Base-by-base conservation (phyloP, 768 basidiomycete species). In the Leccinum variicolor region DNA sequence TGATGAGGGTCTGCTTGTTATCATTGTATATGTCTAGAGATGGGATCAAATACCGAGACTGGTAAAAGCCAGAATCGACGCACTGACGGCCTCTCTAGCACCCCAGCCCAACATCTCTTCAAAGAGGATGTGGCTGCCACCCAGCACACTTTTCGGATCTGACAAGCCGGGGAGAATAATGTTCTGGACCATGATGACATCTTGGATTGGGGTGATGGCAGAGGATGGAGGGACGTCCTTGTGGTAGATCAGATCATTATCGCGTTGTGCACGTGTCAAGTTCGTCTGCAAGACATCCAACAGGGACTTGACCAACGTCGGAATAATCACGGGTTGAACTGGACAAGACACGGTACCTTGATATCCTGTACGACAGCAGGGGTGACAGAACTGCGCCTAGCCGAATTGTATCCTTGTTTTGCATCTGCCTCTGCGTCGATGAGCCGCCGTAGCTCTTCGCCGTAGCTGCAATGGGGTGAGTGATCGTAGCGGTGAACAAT, bases 161-260 rank as follows among this genome's bases (percentile, higher is more conserved):
- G 69, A 68, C 36, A 94, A 67, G 2, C 78, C 86, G 1, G 76
- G 71, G 0, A 87, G 85, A 2, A 85, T 65, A 15, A 72, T 80
- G 2, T 85, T 70, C 58, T 85, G 81, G 33, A 86, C 89, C 67
- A 98, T 82, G 10, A 81, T 73, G 2, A 85, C 84, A 36, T 84
- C 84, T 29, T 78, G 75, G 51, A 98, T 85, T 0, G 80, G 68
- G 0, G 85, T 74, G 7, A 97, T 81, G 15, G 86, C 80, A 2
- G 88, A 84, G 4, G 82, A 64, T 0, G 93, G 76, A 1, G 95
- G 94, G 1, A 96, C 79, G 55, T 92, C 87, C 52, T 92, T 81
- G 63, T 97, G 93, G 74, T 98, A 99, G 39, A 99, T 97, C 7
- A 97, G 76, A 71, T 96, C 90, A 69, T 99, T 99, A 71, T 98